Percentiles rank a stretch among this genome's conserved stretches.
Evolutionary conservation across 768 basidiomycete species (phyloP).

Genomic region (Collybiopsis confluens): DNA sequence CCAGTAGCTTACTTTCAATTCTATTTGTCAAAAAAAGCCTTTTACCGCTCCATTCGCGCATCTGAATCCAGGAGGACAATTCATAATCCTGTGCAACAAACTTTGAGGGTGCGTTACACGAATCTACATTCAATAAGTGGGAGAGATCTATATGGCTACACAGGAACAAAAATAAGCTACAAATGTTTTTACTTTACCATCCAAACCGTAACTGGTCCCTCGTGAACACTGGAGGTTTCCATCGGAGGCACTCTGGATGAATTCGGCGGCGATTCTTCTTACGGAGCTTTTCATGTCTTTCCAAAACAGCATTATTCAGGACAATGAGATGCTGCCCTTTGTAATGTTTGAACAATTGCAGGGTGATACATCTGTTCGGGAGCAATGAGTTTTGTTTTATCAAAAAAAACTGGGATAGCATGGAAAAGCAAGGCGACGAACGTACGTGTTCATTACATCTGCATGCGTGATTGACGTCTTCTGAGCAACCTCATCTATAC

Average conservation of each 20-base stretch:
- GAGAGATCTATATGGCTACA: conserved; percentile 3
- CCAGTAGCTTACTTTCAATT: too few species aligned
- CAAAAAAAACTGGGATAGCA: too few species aligned
- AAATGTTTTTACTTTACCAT: conserved; percentile 29
- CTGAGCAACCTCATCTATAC: conserved; percentile 96
- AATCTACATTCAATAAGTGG: background rate
- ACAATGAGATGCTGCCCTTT: conserved; percentile 94
- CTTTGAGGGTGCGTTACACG: background rate
- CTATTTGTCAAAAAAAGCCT: too few species aligned
- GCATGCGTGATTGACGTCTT: conserved; percentile 92
- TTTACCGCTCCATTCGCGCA: too few species aligned
- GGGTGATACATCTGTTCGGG: conserved; percentile 73
- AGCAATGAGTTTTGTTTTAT: conserved; percentile 5
- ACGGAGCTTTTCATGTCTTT: conserved; percentile 82
- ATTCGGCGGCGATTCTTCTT: conserved; percentile 78
- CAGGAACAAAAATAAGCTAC: background rate
- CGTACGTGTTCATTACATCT: conserved; percentile 98
- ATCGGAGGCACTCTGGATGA: conserved; percentile 72
- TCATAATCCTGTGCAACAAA: too few species aligned
- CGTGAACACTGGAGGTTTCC: conserved; percentile 95
- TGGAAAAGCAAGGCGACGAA: conserved; percentile 18
- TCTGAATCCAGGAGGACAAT: too few species aligned
- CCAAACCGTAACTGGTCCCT: conserved; percentile 84
- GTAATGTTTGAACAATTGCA: conserved; percentile 94
- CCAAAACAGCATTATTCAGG: conserved; percentile 85